These are phyloP conservation scores for Ustulina deusta DNA, from an alignment of 2,329 filamentous ascomycete species.

Conservation along the genomic window DNA sequence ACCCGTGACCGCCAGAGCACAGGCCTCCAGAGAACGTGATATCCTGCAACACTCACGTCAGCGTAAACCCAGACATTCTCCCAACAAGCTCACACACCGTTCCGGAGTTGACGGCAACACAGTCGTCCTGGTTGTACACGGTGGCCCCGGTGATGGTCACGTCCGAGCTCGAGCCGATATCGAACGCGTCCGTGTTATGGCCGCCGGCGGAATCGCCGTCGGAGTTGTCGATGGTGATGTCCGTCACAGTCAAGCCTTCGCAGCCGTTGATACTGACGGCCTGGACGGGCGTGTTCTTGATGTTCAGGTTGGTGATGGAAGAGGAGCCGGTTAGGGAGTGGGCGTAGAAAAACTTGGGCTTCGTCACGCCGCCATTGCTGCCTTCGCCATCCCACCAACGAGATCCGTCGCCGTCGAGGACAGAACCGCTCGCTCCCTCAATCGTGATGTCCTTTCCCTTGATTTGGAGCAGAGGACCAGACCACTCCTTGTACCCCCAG, in stretches of 20 bases:
- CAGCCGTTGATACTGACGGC: constrained; percentile 60
- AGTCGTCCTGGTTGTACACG: constrained; percentile 71
- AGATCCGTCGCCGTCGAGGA: constrained; percentile 67
- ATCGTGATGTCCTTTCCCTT: constrained; percentile 68
- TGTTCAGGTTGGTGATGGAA: constrained; percentile 61
- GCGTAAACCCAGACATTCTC: not conserved
- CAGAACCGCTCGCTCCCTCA: constrained; percentile 62
- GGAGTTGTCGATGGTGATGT: constrained; percentile 68
- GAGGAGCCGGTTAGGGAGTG: constrained; percentile 62
- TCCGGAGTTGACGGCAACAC: constrained; percentile 69
- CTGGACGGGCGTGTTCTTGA: constrained; percentile 68
- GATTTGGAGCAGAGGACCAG: constrained; percentile 71
- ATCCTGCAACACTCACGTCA: constrained; percentile 19
- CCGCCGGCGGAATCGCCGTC: constrained; percentile 61
- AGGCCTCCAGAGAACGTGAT: constrained; percentile 55
- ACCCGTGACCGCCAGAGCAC: constrained; percentile 66
- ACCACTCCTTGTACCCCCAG: constrained; percentile 75
- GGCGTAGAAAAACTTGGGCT: constrained; percentile 72
- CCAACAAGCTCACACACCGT: constrained; percentile 43
- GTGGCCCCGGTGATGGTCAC: constrained; percentile 64
- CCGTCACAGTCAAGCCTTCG: constrained; percentile 59
- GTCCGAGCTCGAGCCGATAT: constrained; percentile 59
- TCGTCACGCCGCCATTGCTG: constrained; percentile 69
- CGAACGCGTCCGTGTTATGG: constrained; percentile 68
- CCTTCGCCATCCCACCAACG: constrained; percentile 73